These are phyloP conservation scores for Myotisia sp. DNA, from an alignment of 2,329 filamentous ascomycete species.

Conservation along the genomic window DNA sequence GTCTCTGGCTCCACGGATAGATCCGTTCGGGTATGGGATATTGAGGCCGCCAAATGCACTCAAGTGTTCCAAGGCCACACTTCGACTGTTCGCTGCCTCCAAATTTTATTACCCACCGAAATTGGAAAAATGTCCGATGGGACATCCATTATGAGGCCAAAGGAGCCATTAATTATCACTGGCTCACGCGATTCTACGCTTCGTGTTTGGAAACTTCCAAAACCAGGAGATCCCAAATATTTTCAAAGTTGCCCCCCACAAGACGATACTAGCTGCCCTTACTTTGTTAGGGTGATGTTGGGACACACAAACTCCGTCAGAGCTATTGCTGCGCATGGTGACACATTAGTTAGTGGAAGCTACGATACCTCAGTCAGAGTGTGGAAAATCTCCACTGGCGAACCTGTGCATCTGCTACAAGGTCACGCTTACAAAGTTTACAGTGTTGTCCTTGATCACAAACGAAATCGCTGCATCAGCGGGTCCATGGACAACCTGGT, in stretches of 20 bases:
- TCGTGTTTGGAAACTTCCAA: conserved; percentile 84
- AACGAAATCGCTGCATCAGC: conserved; percentile 87
- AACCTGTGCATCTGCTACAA: conserved; percentile 66
- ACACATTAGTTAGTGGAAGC: conserved; percentile 92
- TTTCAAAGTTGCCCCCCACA: conserved; percentile 65
- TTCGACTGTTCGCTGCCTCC: conserved; percentile 86
- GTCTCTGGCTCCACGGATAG: conserved; percentile 94
- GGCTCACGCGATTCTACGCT: conserved; percentile 90
- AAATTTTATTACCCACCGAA: conserved; percentile 78
- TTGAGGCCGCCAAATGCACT: conserved; percentile 78
- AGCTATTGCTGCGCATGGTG: conserved; percentile 85
- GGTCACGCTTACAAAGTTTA: conserved; percentile 92
- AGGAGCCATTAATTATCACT: conserved; percentile 91
- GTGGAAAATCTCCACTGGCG: conserved; percentile 94
- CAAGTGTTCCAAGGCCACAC: conserved; percentile 97
- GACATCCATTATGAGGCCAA: conserved; percentile 71
- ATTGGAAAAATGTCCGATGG: conserved; percentile 59
- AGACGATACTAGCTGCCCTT: conserved; percentile 67
- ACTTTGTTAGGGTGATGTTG: conserved; percentile 74
- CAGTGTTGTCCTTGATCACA: conserved; percentile 84
- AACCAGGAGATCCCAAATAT: conserved; percentile 60
- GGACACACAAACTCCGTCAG: conserved; percentile 90
- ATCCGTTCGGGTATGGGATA: conserved; percentile 99
- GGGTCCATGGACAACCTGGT: conserved; percentile 97
- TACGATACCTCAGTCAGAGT: conserved; percentile 93